These are phyloP conservation scores for Alnus glutinosa DNA, from an alignment of 306 rosid species.

Conservation along the genomic window DNA sequence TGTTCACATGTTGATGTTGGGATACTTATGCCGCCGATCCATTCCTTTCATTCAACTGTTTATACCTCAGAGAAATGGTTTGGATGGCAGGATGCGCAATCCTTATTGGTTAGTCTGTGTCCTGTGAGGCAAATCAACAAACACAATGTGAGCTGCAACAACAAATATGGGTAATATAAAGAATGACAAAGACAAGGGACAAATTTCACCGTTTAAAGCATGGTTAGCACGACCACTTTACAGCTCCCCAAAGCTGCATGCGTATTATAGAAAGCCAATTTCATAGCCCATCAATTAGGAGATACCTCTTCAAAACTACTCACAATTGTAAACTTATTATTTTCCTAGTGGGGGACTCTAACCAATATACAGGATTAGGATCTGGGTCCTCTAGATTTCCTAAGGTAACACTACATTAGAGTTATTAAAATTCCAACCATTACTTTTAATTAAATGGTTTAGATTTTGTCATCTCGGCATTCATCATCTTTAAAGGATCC, in stretches of 20 bases:
- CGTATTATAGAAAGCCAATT: not conserved
- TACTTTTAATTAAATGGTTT: too few relatives aligned
- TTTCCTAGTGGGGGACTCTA: not conserved
- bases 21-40: not conserved
- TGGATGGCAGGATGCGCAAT: not conserved
- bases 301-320: not conserved
- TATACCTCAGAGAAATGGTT: not conserved
- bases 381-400: too few relatives aligned
- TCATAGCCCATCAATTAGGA: not conserved
- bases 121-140: conserved; percentile 2
- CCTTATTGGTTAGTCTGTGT: not conserved
- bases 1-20: too few relatives aligned
- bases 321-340: not conserved
- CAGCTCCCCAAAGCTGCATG: not conserved
- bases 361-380: not conserved
- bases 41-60: not conserved
- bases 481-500: too few relatives aligned
- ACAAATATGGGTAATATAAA: not conserved
- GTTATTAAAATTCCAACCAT: too few relatives aligned
- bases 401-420: too few relatives aligned
- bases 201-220: too few relatives aligned
- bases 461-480: too few relatives aligned
- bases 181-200: too few relatives aligned
- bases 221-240: not conserved
- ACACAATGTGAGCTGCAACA: not conserved